Evolutionary conservation across 768 basidiomycete genomes (phyloP).

Genomic region (Tephrocybe sp.): DNA sequence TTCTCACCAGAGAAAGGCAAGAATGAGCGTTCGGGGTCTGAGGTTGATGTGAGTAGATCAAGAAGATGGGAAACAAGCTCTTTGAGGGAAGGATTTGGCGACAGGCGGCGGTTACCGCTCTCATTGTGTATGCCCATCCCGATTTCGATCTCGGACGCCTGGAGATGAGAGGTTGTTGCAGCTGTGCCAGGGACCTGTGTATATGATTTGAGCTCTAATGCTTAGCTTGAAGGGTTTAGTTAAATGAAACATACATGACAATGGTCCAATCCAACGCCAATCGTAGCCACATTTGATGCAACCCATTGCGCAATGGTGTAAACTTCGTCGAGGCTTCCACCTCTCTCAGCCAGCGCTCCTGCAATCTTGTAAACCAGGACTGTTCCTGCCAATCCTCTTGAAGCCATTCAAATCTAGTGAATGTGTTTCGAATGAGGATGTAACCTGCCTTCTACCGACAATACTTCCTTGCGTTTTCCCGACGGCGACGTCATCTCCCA

Average conservation of each 20-base stretch:
- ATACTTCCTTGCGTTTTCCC: conserved; percentile 77
- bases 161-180: conserved; percentile 50
- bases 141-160: conserved; percentile 72
- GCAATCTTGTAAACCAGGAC: conserved; percentile 89
- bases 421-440: neutral
- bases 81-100: conserved; percentile 68
- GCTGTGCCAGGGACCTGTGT: conserved; percentile 77
- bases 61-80: conserved; percentile 71
- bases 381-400: conserved; percentile 78
- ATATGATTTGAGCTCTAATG: neutral
- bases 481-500: conserved; percentile 90
- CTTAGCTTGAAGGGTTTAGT: neutral
- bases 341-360: conserved; percentile 72
- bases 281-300: conserved; percentile 67
- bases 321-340: conserved; percentile 68
- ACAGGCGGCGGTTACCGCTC: conserved; percentile 64
- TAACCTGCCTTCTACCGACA: conserved; percentile 70
- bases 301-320: conserved; percentile 63
- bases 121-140: conserved; percentile 95
- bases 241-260: conserved; percentile 57
- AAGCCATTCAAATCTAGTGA: neutral
- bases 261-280: conserved; percentile 87
- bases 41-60: conserved; percentile 65
- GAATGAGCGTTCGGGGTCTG: conserved; percentile 76
- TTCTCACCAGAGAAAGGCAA: conserved; percentile 51